phyloP scores from a whole-genome alignment of 371 early-diverging fungal species.

The Synchytrium microbalum region DNA sequence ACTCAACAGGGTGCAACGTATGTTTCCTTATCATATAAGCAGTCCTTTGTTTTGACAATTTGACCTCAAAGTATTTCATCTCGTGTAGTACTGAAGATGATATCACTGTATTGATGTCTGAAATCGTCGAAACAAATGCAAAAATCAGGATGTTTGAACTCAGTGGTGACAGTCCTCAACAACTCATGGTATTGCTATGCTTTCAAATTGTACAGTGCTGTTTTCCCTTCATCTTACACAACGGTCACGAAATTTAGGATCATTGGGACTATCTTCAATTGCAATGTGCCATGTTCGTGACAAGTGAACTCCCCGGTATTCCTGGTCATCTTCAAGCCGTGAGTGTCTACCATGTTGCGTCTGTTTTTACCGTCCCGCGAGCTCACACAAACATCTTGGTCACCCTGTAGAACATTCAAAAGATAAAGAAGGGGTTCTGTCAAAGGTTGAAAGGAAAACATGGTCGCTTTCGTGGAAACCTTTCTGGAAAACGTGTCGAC shows the following conservation, averaged over 20 bases:
- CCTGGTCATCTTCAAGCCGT: constrained; percentile 34
- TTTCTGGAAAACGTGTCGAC: constrained; percentile 99
- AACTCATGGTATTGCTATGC: constrained; percentile 1
- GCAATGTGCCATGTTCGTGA: constrained; percentile 94
- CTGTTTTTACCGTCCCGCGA: background rate
- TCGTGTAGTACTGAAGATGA: constrained; percentile 94
- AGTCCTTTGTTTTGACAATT: background rate
- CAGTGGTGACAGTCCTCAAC: constrained; percentile 54
- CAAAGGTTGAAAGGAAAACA: constrained; percentile 99
- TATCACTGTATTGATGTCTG: constrained; percentile 95
- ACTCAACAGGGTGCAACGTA: constrained; percentile 77
- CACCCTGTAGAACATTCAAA: constrained; percentile 37
- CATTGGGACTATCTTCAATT: constrained; percentile 98
- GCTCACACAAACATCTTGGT: background rate
- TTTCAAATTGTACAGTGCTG: background rate
- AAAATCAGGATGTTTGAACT: constrained; percentile 76
- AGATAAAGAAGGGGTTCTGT: constrained; percentile 76
- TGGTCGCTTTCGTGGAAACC: constrained; percentile 98
- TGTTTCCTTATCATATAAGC: background rate
- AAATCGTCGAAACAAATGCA: constrained; percentile 92
- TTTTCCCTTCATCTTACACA: background rate
- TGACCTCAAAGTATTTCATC: constrained; percentile 3
- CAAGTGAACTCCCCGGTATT: constrained; percentile 83
- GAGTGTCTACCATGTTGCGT: constrained; percentile 11
- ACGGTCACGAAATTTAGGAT: constrained; percentile 43